Evolutionary conservation across 805 yeast species (phyloP), one percentile per base, ranked within the genome.

Genomic region (Suhomyces xylopsoci): DNA sequence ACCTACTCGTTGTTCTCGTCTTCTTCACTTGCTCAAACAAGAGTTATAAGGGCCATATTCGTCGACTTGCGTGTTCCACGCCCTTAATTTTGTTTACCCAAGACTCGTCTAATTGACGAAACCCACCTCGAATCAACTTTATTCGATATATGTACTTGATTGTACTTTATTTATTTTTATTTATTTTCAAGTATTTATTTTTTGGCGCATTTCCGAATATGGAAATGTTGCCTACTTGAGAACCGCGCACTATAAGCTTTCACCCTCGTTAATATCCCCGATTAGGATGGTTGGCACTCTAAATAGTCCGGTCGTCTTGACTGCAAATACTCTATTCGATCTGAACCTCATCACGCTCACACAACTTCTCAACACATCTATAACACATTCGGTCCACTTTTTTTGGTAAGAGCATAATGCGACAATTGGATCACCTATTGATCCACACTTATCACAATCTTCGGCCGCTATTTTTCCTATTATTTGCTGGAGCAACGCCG

Each of bases 61-160:
- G 17, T 17, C 14, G 7, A 17, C 24, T 19, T 38, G 42, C 41
- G 14, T 38, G 42, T 19, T 38, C 24, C 24, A 19, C 42, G 42
- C 14, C 17, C 19, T 38, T 38, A 14, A n/a, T 15, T 19, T 15
- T 25, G 30, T 47, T 22, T 36, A 34, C 34, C 8, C 24, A 15
- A 12, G 22, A 17, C 44, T 36, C 43, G 49, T 47, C 44, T 47
- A 47, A 34, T 36, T 47, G 44, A 36, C 44, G 49, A 47, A 38
- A 38, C 24, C 22, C 20, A 38, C 14, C 42, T 38, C 14, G 42
- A 38, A 19, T 38, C 42, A 19, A 38, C 42, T 38, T 19, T 17
- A 38, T 38, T 38, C 42, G 14, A 17, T 38, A 17, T 38, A 19
- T 19, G 24, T 19, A 38, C 24, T 17, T 38, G 24, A 38, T 38